Evolutionary conservation across 2,329 filamentous ascomycete species (phyloP).

Genomic region (Pseudogymnoascus sp.): DNA sequence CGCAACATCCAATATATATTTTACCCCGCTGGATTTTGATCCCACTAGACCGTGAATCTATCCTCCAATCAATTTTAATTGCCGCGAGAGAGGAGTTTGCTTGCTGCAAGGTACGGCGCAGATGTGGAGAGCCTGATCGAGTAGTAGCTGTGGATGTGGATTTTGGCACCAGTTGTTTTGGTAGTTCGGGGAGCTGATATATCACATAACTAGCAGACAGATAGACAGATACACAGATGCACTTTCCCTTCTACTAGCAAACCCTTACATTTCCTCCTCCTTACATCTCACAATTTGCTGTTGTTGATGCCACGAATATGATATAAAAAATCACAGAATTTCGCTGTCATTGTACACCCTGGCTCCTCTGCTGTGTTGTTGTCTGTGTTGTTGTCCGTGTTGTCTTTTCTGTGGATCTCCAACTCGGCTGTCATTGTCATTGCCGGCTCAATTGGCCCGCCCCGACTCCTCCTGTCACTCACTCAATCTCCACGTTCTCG

Average conservation of each 20-base stretch:
- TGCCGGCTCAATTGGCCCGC: conserved; percentile 3
- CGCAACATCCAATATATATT: background rate
- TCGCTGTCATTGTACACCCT: conserved; percentile 4
- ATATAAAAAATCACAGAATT: background rate
- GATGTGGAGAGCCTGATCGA: background rate
- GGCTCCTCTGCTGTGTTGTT: background rate
- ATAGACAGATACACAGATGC: background rate
- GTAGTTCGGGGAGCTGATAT: background rate
- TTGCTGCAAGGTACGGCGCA: background rate
- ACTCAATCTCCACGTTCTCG: conserved; percentile 7
- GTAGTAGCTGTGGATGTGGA: background rate
- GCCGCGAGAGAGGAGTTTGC: background rate
- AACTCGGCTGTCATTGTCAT: background rate
- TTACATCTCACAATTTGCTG: background rate
- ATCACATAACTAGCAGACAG: too few species aligned
- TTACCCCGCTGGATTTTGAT: background rate
- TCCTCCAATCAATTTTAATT: background rate
- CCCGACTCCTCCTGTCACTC: conserved; percentile 6
- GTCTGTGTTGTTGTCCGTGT: background rate
- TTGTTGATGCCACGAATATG: background rate
- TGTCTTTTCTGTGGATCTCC: background rate
- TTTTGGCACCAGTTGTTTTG: background rate
- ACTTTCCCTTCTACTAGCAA: background rate
- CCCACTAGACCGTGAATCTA: background rate
- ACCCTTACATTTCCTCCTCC: background rate